Evolutionary conservation across 2,329 filamentous ascomycete genomes (phyloP).

Genomic region (Nothophoma quercina): DNA sequence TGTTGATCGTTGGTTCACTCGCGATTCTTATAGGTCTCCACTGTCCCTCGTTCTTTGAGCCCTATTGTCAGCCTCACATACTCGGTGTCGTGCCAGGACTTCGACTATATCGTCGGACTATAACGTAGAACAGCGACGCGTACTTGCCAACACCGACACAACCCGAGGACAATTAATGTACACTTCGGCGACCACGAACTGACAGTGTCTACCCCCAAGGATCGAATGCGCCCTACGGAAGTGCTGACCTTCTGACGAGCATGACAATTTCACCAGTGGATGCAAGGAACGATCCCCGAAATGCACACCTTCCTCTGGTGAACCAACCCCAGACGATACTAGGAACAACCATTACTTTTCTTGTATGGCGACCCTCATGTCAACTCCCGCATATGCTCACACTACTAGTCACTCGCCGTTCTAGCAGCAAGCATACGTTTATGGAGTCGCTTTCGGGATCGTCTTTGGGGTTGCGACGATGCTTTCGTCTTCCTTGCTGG

Average conservation of each 20-base stretch:
- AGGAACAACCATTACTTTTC: constrained; percentile 37
- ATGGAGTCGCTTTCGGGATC: constrained; percentile 39
- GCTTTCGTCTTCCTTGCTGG: constrained; percentile 41
- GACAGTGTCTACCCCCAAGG: background rate
- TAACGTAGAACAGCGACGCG: background rate
- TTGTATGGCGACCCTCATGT: constrained; percentile 29
- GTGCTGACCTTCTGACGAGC: constrained; percentile 2
- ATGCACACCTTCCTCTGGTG: constrained; percentile 37
- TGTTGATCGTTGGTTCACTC: constrained; percentile 4
- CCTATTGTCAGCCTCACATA: constrained; percentile 2
- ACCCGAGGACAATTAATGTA: background rate
- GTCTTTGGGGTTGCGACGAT: constrained; percentile 48
- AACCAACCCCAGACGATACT: constrained; percentile 42
- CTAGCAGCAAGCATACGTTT: constrained; percentile 41
- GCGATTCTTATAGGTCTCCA: constrained; percentile 5
- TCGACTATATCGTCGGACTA: background rate
- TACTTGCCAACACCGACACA: background rate
- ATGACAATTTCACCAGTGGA: constrained; percentile 16
- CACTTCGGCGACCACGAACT: background rate
- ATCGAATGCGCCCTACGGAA: constrained; percentile 1
- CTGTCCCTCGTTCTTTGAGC: background rate
- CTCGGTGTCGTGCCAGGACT: background rate
- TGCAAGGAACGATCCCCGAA: constrained; percentile 32
- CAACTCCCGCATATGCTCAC: constrained; percentile 7
- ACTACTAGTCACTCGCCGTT: constrained; percentile 31